phyloP scores from a whole-genome alignment of 2,329 filamentous ascomycete genomes.

The Chaetomium globosum region DNA sequence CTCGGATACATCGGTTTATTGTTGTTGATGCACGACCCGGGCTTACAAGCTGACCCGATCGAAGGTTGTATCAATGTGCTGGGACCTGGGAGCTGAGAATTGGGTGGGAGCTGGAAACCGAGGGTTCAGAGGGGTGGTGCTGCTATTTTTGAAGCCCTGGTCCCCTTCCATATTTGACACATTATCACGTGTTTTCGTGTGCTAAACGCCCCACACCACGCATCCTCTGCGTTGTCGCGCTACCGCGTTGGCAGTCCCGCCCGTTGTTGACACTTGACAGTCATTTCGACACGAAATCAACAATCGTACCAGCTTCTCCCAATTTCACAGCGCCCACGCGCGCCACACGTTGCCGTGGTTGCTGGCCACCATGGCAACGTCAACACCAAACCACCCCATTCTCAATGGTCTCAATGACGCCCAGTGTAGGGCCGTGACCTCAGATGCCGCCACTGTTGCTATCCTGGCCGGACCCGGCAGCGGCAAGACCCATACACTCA shows the following conservation, averaged over 20 bases:
- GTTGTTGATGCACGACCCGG: not conserved
- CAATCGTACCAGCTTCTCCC: not conserved
- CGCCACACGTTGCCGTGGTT: not conserved
- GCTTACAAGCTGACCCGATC: constrained; percentile 12
- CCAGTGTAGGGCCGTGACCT: constrained; percentile 59
- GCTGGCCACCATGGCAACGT: constrained; percentile 9
- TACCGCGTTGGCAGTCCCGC: not conserved
- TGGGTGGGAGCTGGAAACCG: too few relatives aligned
- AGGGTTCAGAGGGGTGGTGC: too few relatives aligned
- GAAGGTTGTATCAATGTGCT: not conserved
- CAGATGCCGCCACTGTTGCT: constrained; percentile 58
- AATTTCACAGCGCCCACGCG: not conserved
- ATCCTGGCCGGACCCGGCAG: constrained; percentile 70
- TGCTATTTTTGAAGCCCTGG: not conserved
- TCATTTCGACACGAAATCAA: not conserved
- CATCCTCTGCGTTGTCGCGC: not conserved
- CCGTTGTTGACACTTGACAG: not conserved
- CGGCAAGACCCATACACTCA: constrained; percentile 95
- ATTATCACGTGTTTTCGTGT: constrained; percentile 10
- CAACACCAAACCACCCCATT: constrained; percentile 39
- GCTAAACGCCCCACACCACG: not conserved
- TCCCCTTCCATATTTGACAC: not conserved
- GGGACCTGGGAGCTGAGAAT: not conserved
- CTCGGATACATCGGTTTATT: not conserved
- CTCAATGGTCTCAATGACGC: constrained; percentile 57